phyloP scores from a whole-genome alignment of 2,329 filamentous ascomycete genomes.

The Ramularia collo-cygni region DNA sequence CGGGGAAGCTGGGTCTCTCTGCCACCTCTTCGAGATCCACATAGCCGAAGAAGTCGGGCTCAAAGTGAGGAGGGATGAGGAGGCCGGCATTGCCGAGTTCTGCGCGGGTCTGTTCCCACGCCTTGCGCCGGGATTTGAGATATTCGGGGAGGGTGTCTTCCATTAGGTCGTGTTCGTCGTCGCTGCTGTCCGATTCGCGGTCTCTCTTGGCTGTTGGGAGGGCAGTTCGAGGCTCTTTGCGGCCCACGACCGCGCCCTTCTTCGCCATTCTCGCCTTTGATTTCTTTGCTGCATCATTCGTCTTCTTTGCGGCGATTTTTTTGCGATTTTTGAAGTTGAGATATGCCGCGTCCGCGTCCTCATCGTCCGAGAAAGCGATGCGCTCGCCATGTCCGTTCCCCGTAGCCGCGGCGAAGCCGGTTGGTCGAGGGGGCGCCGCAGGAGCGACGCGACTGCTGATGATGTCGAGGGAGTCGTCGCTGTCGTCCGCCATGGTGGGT shows the following conservation, averaged over 20 bases:
- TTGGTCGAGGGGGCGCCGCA: too few species aligned
- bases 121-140: constrained; percentile 57
- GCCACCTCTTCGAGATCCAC: constrained; percentile 54
- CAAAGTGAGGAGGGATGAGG: constrained; percentile 69
- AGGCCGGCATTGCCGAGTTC: constrained; percentile 59
- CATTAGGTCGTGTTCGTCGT: constrained; percentile 49
- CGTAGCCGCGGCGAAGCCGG: too few species aligned
- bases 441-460: constrained; percentile 1
- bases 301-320: constrained; percentile 45
- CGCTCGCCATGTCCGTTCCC: constrained; percentile 8
- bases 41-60: constrained; percentile 67
- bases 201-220: constrained; percentile 18
- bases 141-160: constrained; percentile 65
- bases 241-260: constrained; percentile 33
- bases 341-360: constrained; percentile 50
- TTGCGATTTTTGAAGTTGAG: constrained; percentile 58
- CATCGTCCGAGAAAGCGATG: constrained; percentile 43
- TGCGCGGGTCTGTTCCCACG: constrained; percentile 56
- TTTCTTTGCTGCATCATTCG: constrained; percentile 44
- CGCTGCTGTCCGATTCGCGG: constrained; percentile 25
- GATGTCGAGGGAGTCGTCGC: constrained; percentile 2
- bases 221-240: constrained; percentile 12
- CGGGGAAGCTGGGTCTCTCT: constrained; percentile 64
- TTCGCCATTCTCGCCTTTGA: constrained; percentile 32
- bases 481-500: constrained; percentile 5